Conservation (phyloP, 2,329 filamentous ascomycete species). For the Alternaria sp. region DNA sequence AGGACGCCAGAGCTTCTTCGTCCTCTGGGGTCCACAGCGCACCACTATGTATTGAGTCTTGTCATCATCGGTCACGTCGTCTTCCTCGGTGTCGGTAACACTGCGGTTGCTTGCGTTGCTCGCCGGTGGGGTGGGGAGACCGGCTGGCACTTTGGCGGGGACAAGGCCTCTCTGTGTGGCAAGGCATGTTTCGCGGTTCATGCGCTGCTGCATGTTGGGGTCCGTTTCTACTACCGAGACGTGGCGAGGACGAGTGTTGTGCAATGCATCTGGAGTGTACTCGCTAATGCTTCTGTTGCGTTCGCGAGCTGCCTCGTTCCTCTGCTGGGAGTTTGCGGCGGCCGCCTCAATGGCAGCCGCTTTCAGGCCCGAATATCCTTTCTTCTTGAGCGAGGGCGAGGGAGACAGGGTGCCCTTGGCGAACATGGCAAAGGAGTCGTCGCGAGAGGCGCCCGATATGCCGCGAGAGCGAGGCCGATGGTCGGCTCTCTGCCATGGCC, state of each 20-base stretch:
- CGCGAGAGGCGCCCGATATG: slow-evolving; percentile 41
- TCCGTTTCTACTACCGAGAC: slow-evolving; percentile 61
- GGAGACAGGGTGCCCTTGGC: slow-evolving; percentile 47
- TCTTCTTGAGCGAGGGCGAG: slow-evolving; percentile 56
- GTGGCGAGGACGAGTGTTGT: slow-evolving; percentile 72
- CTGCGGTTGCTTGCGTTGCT: slow-evolving; percentile 69
- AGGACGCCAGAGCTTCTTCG: slow-evolving; percentile 81
- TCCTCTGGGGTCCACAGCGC: slow-evolving; percentile 67
- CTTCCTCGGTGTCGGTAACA: slow-evolving; percentile 63
- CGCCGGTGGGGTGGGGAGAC: slow-evolving; percentile 77
- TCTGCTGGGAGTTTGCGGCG: slow-evolving; percentile 44
- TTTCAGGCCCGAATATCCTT: slow-evolving; percentile 57
- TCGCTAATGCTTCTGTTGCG: slow-evolving; percentile 89
- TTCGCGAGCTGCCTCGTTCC: slow-evolving; percentile 59
- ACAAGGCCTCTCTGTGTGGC: slow-evolving; percentile 79
- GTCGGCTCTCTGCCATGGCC: slow-evolving; percentile 53
- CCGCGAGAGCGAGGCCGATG: slow-evolving; percentile 49
- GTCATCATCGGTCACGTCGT: slow-evolving; percentile 56
- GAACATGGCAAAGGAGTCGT: slow-evolving; percentile 45
- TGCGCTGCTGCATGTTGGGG: slow-evolving; percentile 61
- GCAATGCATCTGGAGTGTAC: slow-evolving; percentile 77
- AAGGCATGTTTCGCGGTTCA: slow-evolving; percentile 82
- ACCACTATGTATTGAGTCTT: slow-evolving; percentile 57
- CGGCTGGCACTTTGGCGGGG: slow-evolving; percentile 56
- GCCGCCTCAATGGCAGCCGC: slow-evolving; percentile 53